A percentile compares a stretch with the other conserved stretches of the same genome.
Conservation (phyloP, 192 early-diverging fungal genomes). For the Backusella psychrophila region DNA sequence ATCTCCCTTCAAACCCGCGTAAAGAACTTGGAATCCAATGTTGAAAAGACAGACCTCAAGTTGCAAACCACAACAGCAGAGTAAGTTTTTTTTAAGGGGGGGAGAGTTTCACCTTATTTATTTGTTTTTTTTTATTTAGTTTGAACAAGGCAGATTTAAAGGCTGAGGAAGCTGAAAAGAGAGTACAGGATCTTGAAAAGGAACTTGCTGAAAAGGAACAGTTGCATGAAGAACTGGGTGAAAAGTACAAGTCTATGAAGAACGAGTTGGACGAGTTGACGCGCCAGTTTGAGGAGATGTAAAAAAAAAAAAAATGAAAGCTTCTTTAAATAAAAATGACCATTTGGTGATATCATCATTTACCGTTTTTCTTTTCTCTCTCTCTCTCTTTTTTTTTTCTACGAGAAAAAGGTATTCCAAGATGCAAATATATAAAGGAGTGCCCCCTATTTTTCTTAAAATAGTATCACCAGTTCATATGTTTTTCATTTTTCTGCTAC, state of each 20-base stretch:
- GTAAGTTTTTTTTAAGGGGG: constrained; percentile 46
- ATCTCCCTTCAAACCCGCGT: constrained; percentile 65
- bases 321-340: not conserved
- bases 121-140: constrained; percentile 13
- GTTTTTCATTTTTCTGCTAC: no score
- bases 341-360: not conserved
- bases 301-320: constrained; percentile 22
- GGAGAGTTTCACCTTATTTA: not conserved
- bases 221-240: constrained; percentile 68
- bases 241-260: constrained; percentile 70
- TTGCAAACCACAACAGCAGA: constrained; percentile 55
- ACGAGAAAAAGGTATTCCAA: no score
- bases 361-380: not conserved
- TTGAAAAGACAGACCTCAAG: constrained; percentile 45
- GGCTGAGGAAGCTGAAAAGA: constrained; percentile 84
- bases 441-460: no score
- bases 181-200: constrained; percentile 74
- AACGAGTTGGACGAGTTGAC: constrained; percentile 77
- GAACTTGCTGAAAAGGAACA: constrained; percentile 73
- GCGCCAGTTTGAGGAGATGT: constrained; percentile 78
- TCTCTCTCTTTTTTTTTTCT: no score
- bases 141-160: constrained; percentile 67
- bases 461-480: no score
- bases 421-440: no score
- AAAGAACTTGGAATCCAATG: constrained; percentile 37